These are phyloP conservation scores for Candida pini DNA, from an alignment of 805 yeast genomes.

Conservation along the genomic window DNA sequence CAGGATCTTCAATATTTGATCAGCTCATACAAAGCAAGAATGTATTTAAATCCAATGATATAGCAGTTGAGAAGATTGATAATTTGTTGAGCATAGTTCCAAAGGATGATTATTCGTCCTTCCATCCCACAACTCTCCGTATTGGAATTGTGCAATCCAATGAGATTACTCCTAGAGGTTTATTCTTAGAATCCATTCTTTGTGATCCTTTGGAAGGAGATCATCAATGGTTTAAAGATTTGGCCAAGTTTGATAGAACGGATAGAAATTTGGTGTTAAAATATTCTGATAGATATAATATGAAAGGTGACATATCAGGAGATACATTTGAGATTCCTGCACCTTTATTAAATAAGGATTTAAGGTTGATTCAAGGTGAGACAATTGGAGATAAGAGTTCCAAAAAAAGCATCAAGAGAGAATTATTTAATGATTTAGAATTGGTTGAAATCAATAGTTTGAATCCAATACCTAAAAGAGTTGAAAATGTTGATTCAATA, in stretches of 20 bases:
- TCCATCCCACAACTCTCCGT: slow-evolving; percentile 19
- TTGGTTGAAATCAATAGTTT: slow-evolving; percentile 23
- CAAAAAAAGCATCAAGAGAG: slow-evolving; percentile 12
- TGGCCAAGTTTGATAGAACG: slow-evolving; percentile 8
- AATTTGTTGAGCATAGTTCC: slow-evolving; percentile 13
- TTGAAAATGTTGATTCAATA: slow-evolving; percentile 12
- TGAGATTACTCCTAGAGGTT: slow-evolving; percentile 13
- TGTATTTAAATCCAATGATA: slow-evolving; percentile 9
- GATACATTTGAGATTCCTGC: slow-evolving; percentile 20
- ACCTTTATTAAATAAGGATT: slow-evolving; percentile 25
- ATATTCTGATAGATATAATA: slow-evolving; percentile 7
- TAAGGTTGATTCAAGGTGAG: slow-evolving; percentile 24
- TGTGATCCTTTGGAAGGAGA: slow-evolving; percentile 27
- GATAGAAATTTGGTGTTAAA: slow-evolving; percentile 9
- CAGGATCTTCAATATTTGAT: slow-evolving; percentile 2
- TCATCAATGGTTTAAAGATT: slow-evolving; percentile 13
- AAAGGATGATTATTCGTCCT: slow-evolving; percentile 2
- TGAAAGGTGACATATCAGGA: slow-evolving; percentile 1
- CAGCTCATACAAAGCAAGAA: slow-evolving; percentile 9
- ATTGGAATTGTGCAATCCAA: slow-evolving; percentile 25
- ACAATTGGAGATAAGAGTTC: slow-evolving; percentile 19
- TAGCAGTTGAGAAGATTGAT: slow-evolving; percentile 11
- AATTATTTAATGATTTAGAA: slow-evolving; percentile 25
- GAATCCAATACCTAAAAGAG: slow-evolving; percentile 4
- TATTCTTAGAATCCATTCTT: slow-evolving; percentile 21